phyloP scores from a whole-genome alignment of 2,329 filamentous ascomycete species.

The Huntiella abstrusa region DNA sequence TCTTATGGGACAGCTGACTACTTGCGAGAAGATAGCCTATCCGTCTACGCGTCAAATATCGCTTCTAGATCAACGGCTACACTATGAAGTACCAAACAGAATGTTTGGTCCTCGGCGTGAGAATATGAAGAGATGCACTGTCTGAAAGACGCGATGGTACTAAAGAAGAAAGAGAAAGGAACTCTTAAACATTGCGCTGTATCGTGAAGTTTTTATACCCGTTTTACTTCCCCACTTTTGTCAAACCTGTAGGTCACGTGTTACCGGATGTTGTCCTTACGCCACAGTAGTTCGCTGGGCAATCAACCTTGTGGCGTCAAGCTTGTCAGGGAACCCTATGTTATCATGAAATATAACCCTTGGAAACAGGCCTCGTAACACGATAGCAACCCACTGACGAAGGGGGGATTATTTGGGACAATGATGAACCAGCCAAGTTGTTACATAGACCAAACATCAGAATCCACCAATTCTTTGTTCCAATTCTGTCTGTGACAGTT shows the following conservation, averaged over 20 bases:
- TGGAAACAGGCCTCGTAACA: too few relatives aligned
- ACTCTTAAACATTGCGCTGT: constrained; percentile 11
- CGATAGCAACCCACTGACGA: too few relatives aligned
- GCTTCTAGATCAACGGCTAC: constrained; percentile 43
- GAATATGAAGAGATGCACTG: constrained; percentile 59
- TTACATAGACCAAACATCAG: too few relatives aligned
- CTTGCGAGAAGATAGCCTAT: constrained; percentile 3
- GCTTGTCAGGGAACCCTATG: too few relatives aligned
- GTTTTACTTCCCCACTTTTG: constrained; percentile 3
- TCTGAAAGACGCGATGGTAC: constrained; percentile 60
- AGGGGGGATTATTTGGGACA: too few relatives aligned
- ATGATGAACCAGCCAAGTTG: too few relatives aligned
- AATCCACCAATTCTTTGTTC: background rate
- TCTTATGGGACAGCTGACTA: constrained; percentile 32
- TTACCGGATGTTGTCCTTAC: too few relatives aligned
- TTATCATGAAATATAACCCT: too few relatives aligned
- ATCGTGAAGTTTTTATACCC: constrained; percentile 10
- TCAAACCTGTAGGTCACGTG: too few relatives aligned
- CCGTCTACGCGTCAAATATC: constrained; percentile 24
- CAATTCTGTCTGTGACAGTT: constrained; percentile 9
- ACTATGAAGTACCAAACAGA: constrained; percentile 43
- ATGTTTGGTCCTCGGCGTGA: constrained; percentile 41
- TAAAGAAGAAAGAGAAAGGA: constrained; percentile 23
- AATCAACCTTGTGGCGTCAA: too few relatives aligned
- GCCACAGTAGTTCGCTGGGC: too few relatives aligned